Evolutionary conservation across 345 rosid genomes (phyloP).

Genomic region (Excoecaria agallocha): DNA sequence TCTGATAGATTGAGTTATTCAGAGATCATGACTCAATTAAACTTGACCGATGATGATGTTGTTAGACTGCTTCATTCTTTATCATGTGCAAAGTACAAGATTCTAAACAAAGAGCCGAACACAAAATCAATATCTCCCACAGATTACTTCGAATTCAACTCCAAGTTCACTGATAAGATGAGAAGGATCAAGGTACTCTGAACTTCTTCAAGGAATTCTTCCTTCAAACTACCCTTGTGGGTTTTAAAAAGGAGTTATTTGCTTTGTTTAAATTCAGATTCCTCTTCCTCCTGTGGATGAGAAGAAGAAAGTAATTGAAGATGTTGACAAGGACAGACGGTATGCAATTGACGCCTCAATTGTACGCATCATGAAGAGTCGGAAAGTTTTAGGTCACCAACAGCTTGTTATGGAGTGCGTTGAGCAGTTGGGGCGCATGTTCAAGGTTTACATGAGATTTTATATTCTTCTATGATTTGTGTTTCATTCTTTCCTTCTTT

Average conservation of each 20-base stretch:
- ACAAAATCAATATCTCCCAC: constrained; percentile 33
- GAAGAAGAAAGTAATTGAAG: constrained; percentile 38
- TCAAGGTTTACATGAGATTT: constrained; percentile 27
- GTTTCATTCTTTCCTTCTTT: background rate
- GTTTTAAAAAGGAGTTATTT: background rate
- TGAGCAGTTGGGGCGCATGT: constrained; percentile 38
- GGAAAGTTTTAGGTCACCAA: constrained; percentile 42
- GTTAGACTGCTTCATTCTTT: constrained; percentile 43
- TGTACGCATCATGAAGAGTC: constrained; percentile 51
- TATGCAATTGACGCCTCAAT: constrained; percentile 43
- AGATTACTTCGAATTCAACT: constrained; percentile 41
- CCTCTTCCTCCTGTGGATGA: constrained; percentile 40
- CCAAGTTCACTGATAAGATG: constrained; percentile 39
- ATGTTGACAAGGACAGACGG: constrained; percentile 39
- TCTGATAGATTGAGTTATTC: constrained; percentile 39
- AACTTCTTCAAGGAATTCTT: background rate
- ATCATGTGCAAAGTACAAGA: constrained; percentile 42
- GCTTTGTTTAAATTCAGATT: constrained; percentile 28
- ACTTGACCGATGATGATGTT: constrained; percentile 35
- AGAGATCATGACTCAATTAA: constrained; percentile 37
- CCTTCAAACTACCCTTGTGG: background rate
- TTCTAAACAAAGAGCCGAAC: constrained; percentile 39
- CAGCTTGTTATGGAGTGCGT: constrained; percentile 40
- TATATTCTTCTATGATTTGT: background rate
- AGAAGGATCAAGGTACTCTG: constrained; percentile 43